Evolutionary conservation across 2,329 filamentous ascomycete genomes (phyloP), one percentile per base, ranked within the genome.

Genomic region (Fusarium equiseti): DNA sequence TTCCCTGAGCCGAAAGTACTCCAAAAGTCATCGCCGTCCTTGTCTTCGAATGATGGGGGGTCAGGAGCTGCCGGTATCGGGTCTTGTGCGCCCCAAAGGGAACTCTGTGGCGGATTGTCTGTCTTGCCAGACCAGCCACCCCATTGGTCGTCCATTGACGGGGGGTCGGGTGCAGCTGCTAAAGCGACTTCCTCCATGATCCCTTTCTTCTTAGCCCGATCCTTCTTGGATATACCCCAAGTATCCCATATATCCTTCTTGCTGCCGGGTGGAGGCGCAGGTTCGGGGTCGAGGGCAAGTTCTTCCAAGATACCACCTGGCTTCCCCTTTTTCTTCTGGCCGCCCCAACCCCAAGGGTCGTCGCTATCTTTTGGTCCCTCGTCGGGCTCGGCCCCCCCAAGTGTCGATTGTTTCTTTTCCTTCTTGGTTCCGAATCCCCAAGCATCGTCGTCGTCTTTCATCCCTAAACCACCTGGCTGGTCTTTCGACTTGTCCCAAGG

Each of bases 401-500:
- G 70, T 52, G 66, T 79, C 5, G 61, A 73, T 32, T 82, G 81
- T 60, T 81, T 82, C 63, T 83, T 84, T 66, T 82, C 85, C 68
- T 84, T 87, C 32, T 75, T 71, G 11, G 71, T 44, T 22, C 73
- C 66, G 45, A 81, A 79, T 27, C 76, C 77, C 65, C 78, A 76
- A 27, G 70, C 77, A 20, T 79, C 79, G 3, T 78, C 75, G 10
- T 63, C 59, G 13, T 62, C 46, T 42, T 62, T 46, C 35, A 52
- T 27, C 8, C 12, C 31, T 40, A 40, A 27, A 12, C 46, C 46
- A 20, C 29, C 57, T 46, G 42, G 29, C 44, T 77, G 76, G 18
- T 68, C 73, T 51, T 81, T 88, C n/a, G 85, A 76, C 66, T 87
- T 88, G 71, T 80, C 80, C 88, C 87, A 89, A 16, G 86, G 81